Evolutionary conservation across 805 yeast species (phyloP).

Genomic region (Saccharomyces jurei): DNA sequence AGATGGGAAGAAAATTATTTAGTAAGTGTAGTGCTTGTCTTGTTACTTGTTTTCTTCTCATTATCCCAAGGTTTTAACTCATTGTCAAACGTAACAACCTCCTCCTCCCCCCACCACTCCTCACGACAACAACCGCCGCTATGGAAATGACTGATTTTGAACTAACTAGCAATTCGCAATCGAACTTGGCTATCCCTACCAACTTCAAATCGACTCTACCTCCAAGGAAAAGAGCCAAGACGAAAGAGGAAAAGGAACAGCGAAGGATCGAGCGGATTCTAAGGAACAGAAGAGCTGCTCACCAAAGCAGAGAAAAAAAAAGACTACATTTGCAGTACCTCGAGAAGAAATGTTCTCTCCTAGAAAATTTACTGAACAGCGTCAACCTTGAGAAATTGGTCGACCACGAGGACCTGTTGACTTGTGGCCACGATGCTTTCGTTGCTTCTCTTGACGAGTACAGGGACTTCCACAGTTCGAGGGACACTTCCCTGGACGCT

Average conservation of each 20-base stretch:
- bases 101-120: neutral
- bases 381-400: slow-evolving; percentile 12
- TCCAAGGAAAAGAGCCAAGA: slow-evolving; percentile 93
- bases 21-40: neutral
- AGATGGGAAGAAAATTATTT: neutral
- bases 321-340: slow-evolving; percentile 82
- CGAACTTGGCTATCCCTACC: slow-evolving; percentile 23
- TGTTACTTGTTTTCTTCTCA: neutral
- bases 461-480: neutral
- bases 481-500: neutral
- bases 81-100: neutral
- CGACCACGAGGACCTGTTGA: neutral
- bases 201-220: slow-evolving; percentile 54
- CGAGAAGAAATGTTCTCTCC: slow-evolving; percentile 41
- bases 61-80: neutral
- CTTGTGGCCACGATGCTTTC: neutral
- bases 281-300: slow-evolving; percentile 94
- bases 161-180: neutral
- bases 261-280: slow-evolving; percentile 87
- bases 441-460: neutral
- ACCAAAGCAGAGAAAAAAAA: slow-evolving; percentile 94
- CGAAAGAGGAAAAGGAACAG: slow-evolving; percentile 94
- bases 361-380: slow-evolving; percentile 22
- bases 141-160: neutral
- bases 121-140: neutral